Conservation (phyloP, 2,329 filamentous ascomycete genomes). For the Leptographium procerum region DNA sequence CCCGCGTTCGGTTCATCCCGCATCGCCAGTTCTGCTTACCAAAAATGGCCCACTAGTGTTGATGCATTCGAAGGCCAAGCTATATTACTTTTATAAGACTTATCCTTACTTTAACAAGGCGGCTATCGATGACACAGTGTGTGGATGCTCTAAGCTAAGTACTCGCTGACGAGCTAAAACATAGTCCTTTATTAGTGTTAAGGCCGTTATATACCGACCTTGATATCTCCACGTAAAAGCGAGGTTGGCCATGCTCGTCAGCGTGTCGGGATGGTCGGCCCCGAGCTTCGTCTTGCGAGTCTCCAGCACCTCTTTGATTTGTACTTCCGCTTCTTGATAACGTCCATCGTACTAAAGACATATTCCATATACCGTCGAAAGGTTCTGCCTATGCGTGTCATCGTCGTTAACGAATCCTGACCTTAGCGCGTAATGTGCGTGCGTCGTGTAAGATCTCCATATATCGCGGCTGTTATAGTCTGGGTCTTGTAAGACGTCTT, state of each 20-base stretch:
- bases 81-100: too few relatives aligned
- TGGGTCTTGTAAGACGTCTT: constrained; percentile 6
- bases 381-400: not conserved
- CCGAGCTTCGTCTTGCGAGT: not conserved
- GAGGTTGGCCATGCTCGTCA: not conserved
- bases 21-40: too few relatives aligned
- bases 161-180: not conserved
- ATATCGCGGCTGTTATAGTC: not conserved
- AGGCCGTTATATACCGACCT: constrained; percentile 4
- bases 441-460: constrained; percentile 5
- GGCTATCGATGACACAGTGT: too few relatives aligned
- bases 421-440: constrained; percentile 2
- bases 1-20: too few relatives aligned
- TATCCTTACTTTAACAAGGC: too few relatives aligned
- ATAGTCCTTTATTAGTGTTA: not conserved
- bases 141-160: not conserved
- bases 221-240: not conserved
- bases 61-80: too few relatives aligned
- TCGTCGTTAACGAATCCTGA: too few relatives aligned
- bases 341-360: not conserved
- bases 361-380: too few relatives aligned
- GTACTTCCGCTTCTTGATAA: constrained; percentile 8
- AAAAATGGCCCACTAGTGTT: too few relatives aligned
- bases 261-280: constrained; percentile 1
- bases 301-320: constrained; percentile 1